Conservation (phyloP, 805 yeast genomes). For the Candida verbasci region DNA sequence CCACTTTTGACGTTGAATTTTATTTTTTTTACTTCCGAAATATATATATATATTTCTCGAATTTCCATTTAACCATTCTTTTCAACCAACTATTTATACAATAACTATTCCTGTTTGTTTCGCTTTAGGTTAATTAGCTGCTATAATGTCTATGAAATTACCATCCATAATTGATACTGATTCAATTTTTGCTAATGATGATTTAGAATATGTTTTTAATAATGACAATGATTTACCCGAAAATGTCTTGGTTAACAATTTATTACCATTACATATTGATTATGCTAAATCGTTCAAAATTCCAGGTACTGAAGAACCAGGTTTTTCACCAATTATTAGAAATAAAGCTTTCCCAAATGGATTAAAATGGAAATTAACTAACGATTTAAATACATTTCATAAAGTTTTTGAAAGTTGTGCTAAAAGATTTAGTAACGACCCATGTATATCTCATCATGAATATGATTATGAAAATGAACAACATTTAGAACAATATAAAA, state of each 20-base stretch:
- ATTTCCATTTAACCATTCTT: no score
- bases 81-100: no score
- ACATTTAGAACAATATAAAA: slow-evolving; percentile 33
- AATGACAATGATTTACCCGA: slow-evolving; percentile 8
- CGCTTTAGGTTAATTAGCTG: no score
- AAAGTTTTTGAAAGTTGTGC: slow-evolving; percentile 26
- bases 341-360: slow-evolving; percentile 19
- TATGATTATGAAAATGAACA: slow-evolving; percentile 28
- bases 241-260: slow-evolving; percentile 8
- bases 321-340: slow-evolving; percentile 28
- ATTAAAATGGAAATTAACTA: slow-evolving; percentile 23
- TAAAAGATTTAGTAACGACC: slow-evolving; percentile 17
- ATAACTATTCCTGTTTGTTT: no score
- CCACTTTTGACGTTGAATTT: no score
- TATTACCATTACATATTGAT: slow-evolving; percentile 6
- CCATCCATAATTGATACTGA: slow-evolving; percentile 8
- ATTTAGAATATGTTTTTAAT: slow-evolving; percentile 7
- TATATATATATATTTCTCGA: no score
- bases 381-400: slow-evolving; percentile 35
- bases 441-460: slow-evolving; percentile 36
- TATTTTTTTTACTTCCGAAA: no score
- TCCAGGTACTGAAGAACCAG: slow-evolving; percentile 17
- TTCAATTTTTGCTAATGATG: slow-evolving; percentile 9
- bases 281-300: slow-evolving; percentile 9
- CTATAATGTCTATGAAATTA: slow-evolving; percentile 6